Percentiles rank a stretch among this genome's conserved stretches.
Conservation (phyloP, 352 stramenopile species). For the Phytophthora sojae region DNA sequence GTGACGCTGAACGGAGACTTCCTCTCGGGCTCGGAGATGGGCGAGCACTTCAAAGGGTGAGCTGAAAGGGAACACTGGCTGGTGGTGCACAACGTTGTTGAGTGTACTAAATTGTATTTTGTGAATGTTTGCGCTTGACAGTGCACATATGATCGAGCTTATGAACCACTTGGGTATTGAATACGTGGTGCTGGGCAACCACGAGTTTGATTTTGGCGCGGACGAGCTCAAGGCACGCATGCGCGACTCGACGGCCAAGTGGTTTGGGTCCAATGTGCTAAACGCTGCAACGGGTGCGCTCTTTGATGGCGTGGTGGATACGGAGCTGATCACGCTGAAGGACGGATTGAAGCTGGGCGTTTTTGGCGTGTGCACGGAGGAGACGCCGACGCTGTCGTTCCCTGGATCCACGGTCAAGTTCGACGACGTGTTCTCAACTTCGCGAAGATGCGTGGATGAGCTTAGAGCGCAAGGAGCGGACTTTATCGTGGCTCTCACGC, state of each 20-base stretch:
- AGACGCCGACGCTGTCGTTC: slow-evolving; percentile 59
- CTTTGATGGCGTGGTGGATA: slow-evolving; percentile 58
- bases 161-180: slow-evolving; percentile 78
- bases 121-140: slow-evolving; percentile 19
- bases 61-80: slow-evolving; percentile 1
- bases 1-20: slow-evolving; percentile 86
- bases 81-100: neutral
- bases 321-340: slow-evolving; percentile 52
- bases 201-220: slow-evolving; percentile 83
- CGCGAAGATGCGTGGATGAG: slow-evolving; percentile 63
- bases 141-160: slow-evolving; percentile 80
- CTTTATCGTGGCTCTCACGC: slow-evolving; percentile 88
- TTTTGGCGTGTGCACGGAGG: slow-evolving; percentile 77
- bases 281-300: slow-evolving; percentile 45
- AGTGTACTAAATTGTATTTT: slow-evolving; percentile 1
- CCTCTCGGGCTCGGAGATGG: slow-evolving; percentile 72
- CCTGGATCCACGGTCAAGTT: slow-evolving; percentile 58
- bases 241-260: slow-evolving; percentile 67
- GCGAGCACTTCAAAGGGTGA: slow-evolving; percentile 70
- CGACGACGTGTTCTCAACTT: slow-evolving; percentile 54
- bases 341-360: slow-evolving; percentile 69
- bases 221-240: slow-evolving; percentile 63
- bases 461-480: slow-evolving; percentile 74
- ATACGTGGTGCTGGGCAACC: slow-evolving; percentile 82
- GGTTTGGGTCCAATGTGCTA: slow-evolving; percentile 79